Evolutionary conservation across 257 asterid species (phyloP).

Genomic region (Primulina eburnea): DNA sequence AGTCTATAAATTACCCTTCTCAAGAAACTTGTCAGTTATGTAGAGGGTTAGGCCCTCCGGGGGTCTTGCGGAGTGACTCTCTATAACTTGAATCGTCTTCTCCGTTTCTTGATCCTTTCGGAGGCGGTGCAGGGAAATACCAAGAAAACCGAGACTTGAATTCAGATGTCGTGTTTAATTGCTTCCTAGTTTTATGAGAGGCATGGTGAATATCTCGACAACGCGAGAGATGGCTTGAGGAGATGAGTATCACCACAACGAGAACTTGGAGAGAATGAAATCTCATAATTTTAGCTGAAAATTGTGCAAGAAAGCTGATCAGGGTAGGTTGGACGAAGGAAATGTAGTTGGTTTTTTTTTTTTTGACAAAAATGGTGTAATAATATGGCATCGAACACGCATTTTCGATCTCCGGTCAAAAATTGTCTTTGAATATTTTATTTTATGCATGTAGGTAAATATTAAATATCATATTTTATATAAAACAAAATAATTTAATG

Average conservation of each 20-base stretch:
- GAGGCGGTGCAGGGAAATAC: constrained; percentile 22
- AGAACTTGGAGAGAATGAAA: constrained; percentile 24
- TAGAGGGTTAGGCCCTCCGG: constrained; percentile 68
- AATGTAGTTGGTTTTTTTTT: too few relatives aligned
- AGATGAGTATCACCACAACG: constrained; percentile 23
- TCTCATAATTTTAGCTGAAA: constrained; percentile 31
- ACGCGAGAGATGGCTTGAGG: constrained; percentile 29
- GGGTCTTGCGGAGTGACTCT: constrained; percentile 31
- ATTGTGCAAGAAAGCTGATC: background rate
- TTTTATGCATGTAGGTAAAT: too few relatives aligned
- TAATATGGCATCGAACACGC: background rate
- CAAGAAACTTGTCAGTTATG: constrained; percentile 40
- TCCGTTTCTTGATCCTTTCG: constrained; percentile 27
- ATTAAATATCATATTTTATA: too few relatives aligned
- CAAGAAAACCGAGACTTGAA: constrained; percentile 25
- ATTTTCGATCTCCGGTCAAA: background rate
- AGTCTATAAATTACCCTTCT: background rate
- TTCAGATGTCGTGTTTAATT: constrained; percentile 18
- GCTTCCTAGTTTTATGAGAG: background rate
- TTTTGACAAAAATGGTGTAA: too few relatives aligned
- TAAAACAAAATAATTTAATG: too few relatives aligned
- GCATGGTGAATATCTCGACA: constrained; percentile 23
- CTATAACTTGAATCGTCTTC: constrained; percentile 13
- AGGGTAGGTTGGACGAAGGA: background rate
- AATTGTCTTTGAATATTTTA: too few relatives aligned